Conservation (phyloP, 2,329 filamentous ascomycete genomes). For the Diplodia corticola region DNA sequence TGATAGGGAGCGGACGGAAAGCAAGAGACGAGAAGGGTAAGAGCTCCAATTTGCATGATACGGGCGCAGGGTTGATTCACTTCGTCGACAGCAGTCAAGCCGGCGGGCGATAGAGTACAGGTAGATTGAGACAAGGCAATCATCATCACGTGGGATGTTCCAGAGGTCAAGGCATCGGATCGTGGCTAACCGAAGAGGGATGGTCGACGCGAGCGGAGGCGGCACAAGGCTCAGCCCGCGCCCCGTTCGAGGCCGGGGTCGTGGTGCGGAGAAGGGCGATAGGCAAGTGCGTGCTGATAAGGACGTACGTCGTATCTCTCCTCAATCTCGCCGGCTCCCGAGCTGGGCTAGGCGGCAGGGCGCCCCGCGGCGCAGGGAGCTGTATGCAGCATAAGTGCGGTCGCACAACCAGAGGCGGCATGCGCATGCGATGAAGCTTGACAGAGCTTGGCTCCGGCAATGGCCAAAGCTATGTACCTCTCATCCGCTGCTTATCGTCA, state of each 20-base stretch:
- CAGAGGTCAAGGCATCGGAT: not conserved
- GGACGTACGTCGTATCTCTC: not conserved
- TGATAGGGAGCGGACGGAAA: not conserved
- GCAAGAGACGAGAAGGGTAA: not conserved
- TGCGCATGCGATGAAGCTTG: constrained; percentile 10
- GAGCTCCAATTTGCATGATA: not conserved
- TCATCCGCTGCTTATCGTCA: constrained; percentile 9
- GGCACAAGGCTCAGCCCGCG: not conserved
- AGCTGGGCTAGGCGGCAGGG: not conserved
- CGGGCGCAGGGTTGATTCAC: not conserved
- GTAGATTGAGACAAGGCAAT: not conserved
- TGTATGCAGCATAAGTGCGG: not conserved
- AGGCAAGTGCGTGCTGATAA: constrained; percentile 6
- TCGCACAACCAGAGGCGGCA: not conserved
- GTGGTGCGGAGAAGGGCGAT: not conserved
- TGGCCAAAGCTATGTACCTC: not conserved
- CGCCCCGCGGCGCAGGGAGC: not conserved
- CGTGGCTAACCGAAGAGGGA: not conserved
- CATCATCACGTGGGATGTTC: not conserved
- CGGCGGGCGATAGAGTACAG: not conserved
- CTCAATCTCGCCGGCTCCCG: not conserved
- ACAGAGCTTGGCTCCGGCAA: not conserved
- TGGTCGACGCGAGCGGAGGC: constrained; percentile 1
- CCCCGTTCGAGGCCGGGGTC: constrained; percentile 1
- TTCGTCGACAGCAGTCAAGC: not conserved